Conservation (phyloP, 192 early-diverging fungal genomes). For the Mortierella hygrophila region DNA sequence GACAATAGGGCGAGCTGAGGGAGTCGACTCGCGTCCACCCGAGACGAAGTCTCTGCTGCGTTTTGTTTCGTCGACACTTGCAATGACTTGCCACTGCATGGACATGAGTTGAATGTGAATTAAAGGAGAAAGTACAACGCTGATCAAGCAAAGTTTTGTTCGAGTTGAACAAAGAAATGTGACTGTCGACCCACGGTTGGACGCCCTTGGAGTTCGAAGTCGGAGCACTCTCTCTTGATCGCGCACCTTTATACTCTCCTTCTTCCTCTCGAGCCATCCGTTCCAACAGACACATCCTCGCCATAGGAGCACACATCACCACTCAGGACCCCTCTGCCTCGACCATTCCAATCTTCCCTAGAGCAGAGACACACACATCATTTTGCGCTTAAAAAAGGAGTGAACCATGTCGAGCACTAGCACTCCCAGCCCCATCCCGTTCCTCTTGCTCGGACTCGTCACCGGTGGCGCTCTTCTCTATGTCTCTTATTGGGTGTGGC, state of each 20-base stretch:
- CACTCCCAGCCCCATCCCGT: constrained; percentile 35
- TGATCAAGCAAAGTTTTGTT: constrained; percentile 9
- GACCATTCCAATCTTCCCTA: neutral
- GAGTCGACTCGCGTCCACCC: constrained; percentile 10
- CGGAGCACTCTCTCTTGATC: neutral
- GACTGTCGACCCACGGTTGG: neutral
- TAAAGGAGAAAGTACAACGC: neutral
- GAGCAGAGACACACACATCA: neutral
- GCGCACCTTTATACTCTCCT: neutral
- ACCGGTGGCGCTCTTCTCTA: constrained; percentile 53
- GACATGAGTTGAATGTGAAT: neutral
- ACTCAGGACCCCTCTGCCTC: neutral
- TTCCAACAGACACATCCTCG: neutral
- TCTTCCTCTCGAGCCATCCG: neutral
- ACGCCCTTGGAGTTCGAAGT: neutral
- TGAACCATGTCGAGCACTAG: constrained; percentile 11
- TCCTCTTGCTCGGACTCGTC: constrained; percentile 54
- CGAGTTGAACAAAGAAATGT: neutral
- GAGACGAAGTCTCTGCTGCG: neutral
- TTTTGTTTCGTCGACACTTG: constrained; percentile 35
- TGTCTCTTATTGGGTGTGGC: constrained; percentile 54
- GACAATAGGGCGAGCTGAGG: constrained; percentile 23
- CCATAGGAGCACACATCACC: neutral
- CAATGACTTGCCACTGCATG: constrained; percentile 28
- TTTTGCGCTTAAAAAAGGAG: no score